A percentile compares a stretch with the other conserved stretches of the same genome.
Conservation (phyloP, 208 protist genomes). For the Trypanosoma melophagium region DNA sequence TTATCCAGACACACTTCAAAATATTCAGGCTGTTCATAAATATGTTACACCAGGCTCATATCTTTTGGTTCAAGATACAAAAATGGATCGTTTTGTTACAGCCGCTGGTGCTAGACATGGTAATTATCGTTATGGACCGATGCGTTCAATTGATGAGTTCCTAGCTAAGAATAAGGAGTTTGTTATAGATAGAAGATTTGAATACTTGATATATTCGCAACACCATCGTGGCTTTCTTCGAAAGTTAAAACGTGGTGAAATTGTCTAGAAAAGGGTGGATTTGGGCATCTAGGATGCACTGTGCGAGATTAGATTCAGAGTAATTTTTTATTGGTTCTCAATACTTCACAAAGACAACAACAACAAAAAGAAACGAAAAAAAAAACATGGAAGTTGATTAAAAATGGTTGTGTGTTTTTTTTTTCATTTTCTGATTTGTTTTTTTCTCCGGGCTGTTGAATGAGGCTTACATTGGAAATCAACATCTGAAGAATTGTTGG, state of each 20-base stretch:
- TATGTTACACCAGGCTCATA: slow-evolving; percentile 25
- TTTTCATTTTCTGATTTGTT: too few species aligned
- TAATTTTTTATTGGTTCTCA: too few species aligned
- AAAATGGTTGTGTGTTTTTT: too few species aligned
- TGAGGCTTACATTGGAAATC: too few species aligned
- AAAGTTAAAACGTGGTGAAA: slow-evolving; percentile 8
- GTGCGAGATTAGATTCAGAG: too few species aligned
- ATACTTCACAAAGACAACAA: too few species aligned
- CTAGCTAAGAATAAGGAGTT: slow-evolving; percentile 10
- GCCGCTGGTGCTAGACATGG: slow-evolving; percentile 15
- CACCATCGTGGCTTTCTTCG: slow-evolving; percentile 21
- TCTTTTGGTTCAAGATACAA: slow-evolving; percentile 27
- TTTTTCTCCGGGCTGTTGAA: too few species aligned
- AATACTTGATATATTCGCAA: slow-evolving; percentile 26
- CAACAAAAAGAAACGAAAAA: too few species aligned
- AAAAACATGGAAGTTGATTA: too few species aligned
- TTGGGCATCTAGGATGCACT: too few species aligned
- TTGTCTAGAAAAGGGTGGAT: not conserved
- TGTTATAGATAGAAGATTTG: slow-evolving; percentile 21
- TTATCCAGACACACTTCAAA: slow-evolving; percentile 23
- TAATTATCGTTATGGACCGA: slow-evolving; percentile 20
- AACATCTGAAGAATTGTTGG: too few species aligned
- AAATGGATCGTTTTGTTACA: slow-evolving; percentile 28
- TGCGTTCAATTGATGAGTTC: slow-evolving; percentile 29
- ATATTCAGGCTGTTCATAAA: slow-evolving; percentile 21